Evolutionary conservation across 169 alveolate species (phyloP).

Genomic region (Plasmodium billcollinsi): DNA sequence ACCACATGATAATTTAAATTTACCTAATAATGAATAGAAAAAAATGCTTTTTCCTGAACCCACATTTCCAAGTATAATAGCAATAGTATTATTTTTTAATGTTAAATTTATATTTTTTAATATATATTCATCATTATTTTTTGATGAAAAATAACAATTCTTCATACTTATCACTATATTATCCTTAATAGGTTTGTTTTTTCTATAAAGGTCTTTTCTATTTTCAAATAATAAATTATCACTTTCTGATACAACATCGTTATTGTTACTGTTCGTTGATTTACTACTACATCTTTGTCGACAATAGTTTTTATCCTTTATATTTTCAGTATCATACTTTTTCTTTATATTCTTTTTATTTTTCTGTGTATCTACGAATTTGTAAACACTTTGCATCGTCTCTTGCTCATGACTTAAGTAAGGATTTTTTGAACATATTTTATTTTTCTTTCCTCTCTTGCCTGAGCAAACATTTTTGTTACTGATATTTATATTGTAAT

Average conservation of each 20-base stretch:
- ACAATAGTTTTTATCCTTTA: background rate
- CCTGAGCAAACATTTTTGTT: too few species aligned
- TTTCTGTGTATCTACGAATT: too few species aligned
- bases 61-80: slow-evolving; percentile 89
- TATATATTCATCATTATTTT: background rate
- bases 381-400: too few species aligned
- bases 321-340: background rate
- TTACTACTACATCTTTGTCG: background rate
- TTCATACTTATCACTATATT: background rate
- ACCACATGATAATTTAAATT: slow-evolving; percentile 26
- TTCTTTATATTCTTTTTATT: background rate
- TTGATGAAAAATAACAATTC: background rate
- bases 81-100: slow-evolving; percentile 36
- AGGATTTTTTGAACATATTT: too few species aligned
- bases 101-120: slow-evolving; percentile 44
- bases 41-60: slow-evolving; percentile 93
- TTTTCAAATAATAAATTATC: background rate
- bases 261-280: background rate
- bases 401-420: too few species aligned
- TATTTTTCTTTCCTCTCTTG: too few species aligned
- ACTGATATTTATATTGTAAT: too few species aligned
- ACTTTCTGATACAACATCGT: too few species aligned
- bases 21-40: slow-evolving; percentile 86
- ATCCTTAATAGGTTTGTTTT: background rate
- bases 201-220: background rate